Base-by-base conservation (phyloP, 495 filamentous ascomycete genomes). In the Talaromyces borbonicus region DNA sequence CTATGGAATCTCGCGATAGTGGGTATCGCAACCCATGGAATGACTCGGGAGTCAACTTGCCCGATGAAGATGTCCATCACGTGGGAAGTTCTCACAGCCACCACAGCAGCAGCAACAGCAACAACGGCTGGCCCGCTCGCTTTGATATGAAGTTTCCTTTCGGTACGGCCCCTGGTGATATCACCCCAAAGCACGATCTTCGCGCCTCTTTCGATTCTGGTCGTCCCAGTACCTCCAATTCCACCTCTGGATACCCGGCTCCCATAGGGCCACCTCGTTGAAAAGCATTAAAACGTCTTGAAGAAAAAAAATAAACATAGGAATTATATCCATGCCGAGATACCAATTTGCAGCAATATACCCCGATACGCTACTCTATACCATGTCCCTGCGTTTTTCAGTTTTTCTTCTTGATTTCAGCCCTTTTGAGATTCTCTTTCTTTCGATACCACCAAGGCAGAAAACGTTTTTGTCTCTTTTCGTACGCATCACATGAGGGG, bases 21-120 rank as follows among this genome's bases (percentile, higher is more conserved):
- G 85, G 87, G 57, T 92, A 93, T 62, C 85, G 89, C 58, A 94
- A 95, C 64, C 89, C 88, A 51, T 96, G 90, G 90, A 94, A 95
- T 60, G 90, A 96, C 65, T 90, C 84, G 52, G 90, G 87, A 48
- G 84, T 96, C 57, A 94, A 94, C 58, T 82, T 96, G 52, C 71
- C 85, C 49, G 87, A 95, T 56, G 87, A 94, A 39, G 86, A 90
- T 47, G 61, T 71, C 54, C 77, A 80, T 56, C 77, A 75, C 49
- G 78, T 82, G 67, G 69, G 74, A 22, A 71, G 62, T 46, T 64
- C 65, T 51, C 71, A 67, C 60, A 79, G 74, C 59, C 72, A 73
- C 56, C 73, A 73, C 49, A 68, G 68, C 58, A 62, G 63, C 59
- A 78, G 74, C 57, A 62, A 62, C 59, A 78, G 74, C 57, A 65